A percentile compares a stretch with the other conserved stretches of the same genome.
Conservation (phyloP, 768 basidiomycete species). For the Lyophyllum decastes region DNA sequence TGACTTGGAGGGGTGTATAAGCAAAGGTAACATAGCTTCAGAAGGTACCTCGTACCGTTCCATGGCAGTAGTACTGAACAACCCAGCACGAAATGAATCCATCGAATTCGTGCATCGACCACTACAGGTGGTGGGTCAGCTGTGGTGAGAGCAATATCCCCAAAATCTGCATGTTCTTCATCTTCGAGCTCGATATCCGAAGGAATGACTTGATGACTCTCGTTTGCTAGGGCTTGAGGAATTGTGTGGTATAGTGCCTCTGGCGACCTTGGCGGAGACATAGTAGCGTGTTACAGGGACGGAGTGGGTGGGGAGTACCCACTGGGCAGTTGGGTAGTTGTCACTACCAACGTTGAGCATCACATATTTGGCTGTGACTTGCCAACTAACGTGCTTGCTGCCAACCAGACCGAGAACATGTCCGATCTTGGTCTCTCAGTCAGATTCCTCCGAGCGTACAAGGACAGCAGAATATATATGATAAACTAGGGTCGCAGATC, state of each 20-base stretch:
- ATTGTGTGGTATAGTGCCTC: constrained; percentile 45
- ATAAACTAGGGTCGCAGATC: constrained; percentile 17
- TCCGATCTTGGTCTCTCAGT: neutral
- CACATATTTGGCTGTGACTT: constrained; percentile 3
- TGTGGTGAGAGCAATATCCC: constrained; percentile 19
- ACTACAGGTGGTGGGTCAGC: constrained; percentile 28
- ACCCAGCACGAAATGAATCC: constrained; percentile 61
- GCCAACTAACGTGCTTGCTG: neutral
- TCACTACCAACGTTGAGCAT: neutral
- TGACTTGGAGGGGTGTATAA: constrained; percentile 45
- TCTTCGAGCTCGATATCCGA: constrained; percentile 30
- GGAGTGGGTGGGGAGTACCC: constrained; percentile 3
- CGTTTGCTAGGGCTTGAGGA: constrained; percentile 37
- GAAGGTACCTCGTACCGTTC: constrained; percentile 65
- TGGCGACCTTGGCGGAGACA: constrained; percentile 32
- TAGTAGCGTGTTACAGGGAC: constrained; percentile 10
- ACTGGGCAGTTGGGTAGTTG: neutral
- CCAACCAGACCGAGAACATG: neutral
- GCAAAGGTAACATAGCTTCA: neutral
- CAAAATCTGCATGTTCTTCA: constrained; percentile 24
- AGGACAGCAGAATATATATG: neutral
- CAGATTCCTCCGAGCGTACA: neutral
- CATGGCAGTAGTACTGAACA: constrained; percentile 82
- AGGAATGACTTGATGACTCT: constrained; percentile 24
- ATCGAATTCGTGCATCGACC: constrained; percentile 46